phyloP scores from a whole-genome alignment of 148 eudicot genomes.

The Chenopodium formosanum region DNA sequence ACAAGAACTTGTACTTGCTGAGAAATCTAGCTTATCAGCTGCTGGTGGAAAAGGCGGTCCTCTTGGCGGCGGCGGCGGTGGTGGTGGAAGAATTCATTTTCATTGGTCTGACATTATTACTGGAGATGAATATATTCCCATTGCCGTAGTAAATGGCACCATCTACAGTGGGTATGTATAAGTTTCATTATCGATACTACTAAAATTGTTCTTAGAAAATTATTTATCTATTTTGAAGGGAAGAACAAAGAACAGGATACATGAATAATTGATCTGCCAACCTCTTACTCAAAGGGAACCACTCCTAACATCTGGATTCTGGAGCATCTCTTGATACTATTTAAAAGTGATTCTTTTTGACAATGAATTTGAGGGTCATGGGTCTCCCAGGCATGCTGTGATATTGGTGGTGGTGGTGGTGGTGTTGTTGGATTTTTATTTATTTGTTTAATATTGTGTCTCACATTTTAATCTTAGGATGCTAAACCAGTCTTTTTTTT shows the following conservation, averaged over 20 bases:
- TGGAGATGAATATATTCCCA: slow-evolving; percentile 67
- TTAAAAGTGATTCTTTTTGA: neutral
- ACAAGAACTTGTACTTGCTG: slow-evolving; percentile 47
- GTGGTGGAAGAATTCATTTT: slow-evolving; percentile 89
- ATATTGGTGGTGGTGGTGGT: no score
- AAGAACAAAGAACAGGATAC: no score
- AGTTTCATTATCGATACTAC: neutral
- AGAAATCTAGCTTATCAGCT: slow-evolving; percentile 63
- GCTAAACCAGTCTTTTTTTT: neutral
- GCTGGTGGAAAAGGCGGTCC: slow-evolving; percentile 76
- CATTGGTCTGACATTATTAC: slow-evolving; percentile 76
- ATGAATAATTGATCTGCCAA: neutral
- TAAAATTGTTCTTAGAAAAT: neutral
- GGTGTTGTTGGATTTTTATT: neutral
- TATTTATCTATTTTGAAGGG: neutral
- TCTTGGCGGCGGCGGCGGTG: slow-evolving; percentile 87
- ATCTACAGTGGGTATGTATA: slow-evolving; percentile 57
- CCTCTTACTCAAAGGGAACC: neutral
- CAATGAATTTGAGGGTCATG: neutral
- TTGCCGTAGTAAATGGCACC: slow-evolving; percentile 60
- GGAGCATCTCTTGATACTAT: neutral
- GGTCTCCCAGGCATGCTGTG: neutral
- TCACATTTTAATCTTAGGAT: neutral
- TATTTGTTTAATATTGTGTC: neutral
- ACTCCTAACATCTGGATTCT: neutral